Conservation (phyloP, 164 flowering plant genomes). For the Malania oleifera region DNA sequence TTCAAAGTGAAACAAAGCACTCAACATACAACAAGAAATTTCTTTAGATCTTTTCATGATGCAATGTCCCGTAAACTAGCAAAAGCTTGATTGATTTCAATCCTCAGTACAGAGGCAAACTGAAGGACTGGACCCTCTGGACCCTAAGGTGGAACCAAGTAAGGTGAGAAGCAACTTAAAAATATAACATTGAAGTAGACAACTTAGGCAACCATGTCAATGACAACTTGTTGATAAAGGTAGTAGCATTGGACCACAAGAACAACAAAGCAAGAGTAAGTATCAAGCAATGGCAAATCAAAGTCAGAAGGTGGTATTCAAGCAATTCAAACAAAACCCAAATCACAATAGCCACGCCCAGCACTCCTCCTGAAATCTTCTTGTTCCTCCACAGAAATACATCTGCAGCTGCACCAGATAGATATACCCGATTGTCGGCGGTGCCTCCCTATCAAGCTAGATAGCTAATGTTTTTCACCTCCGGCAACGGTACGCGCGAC, state of each 20-base stretch:
- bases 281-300: constrained; percentile 64
- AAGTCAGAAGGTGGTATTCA: constrained; percentile 74
- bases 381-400: constrained; percentile 93
- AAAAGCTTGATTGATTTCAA: constrained; percentile 40
- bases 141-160: constrained; percentile 27
- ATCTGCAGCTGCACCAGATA: constrained; percentile 69
- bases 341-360: constrained; percentile 69
- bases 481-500: no score
- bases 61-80: constrained; percentile 40
- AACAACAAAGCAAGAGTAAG: constrained; percentile 60
- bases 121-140: constrained; percentile 46
- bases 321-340: constrained; percentile 86
- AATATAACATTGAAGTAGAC: background rate
- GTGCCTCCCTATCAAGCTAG: no score
- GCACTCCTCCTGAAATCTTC: constrained; percentile 69
- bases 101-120: constrained; percentile 34
- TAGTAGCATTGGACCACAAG: constrained; percentile 71
- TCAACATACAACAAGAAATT: constrained; percentile 48
- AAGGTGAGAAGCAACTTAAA: background rate
- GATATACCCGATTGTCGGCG: no score
- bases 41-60: constrained; percentile 56
- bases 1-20: background rate
- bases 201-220: background rate
- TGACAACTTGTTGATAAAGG: constrained; percentile 56
- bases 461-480: no score